Evolutionary conservation across 345 rosid species (phyloP), one percentile per base, ranked within the genome.

Genomic region (Limnanthes douglasii): DNA sequence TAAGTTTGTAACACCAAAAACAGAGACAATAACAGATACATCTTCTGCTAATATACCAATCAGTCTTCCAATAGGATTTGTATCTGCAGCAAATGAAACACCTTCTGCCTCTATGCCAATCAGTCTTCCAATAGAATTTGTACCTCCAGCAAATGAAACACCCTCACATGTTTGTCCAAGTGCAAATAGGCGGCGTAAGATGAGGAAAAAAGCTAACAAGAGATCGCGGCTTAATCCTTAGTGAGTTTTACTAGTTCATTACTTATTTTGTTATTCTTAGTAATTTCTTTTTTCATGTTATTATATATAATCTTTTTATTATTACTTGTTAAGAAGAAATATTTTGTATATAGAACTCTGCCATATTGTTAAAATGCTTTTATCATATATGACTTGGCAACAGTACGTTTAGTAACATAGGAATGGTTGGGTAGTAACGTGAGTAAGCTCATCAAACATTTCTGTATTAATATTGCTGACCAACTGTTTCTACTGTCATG

Each of bases 11-110:
- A 11, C 10, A 14, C 40, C 42, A 12, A 60, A 37, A 41, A 8
- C 16, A 18, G 60, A 40, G 26, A 18, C n/a, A n/a, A n/a, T 32
- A 38, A 2, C 41, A 22, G 39, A 41, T n/a, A n/a, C n/a, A n/a
- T n/a, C n/a, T n/a, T n/a, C n/a, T n/a, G n/a, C n/a, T n/a, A n/a
- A n/a, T n/a, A n/a, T n/a, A 13, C 8, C 18, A 8, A 5, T 41
- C 10, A n/a, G 18, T 33, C 53, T 52, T 25, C 64, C 67, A 9
- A 52, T 59, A 15, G 8, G 46, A 8, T 44, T 57, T 48, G 40
- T 53, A 15, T 50, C 36, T 18, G 21, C 59, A 5, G 21, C 4
- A 0, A 25, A 25, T n/a, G n/a, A n/a, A n/a, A n/a, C n/a, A n/a
- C n/a, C n/a, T n/a, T n/a, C n/a, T n/a, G n/a, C 37, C 37, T 5